A percentile compares a stretch with the other conserved stretches of the same genome.
Conservation (phyloP, 2,329 filamentous ascomycete genomes). For the Whalleya microplaca region DNA sequence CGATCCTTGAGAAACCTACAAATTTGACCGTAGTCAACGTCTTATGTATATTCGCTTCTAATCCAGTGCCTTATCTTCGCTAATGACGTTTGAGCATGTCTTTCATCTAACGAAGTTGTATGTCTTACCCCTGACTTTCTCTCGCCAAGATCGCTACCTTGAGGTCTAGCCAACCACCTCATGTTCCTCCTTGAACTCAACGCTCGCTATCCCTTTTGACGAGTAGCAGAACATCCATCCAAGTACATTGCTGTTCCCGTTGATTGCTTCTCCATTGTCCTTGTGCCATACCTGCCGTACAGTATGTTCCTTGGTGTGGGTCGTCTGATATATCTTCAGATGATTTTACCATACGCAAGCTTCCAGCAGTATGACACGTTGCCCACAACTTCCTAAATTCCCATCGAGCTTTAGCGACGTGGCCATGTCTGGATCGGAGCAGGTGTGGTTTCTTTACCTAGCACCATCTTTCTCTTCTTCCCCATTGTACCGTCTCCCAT, state of each 20-base stretch:
- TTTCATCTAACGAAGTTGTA: neutral
- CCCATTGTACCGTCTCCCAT: neutral
- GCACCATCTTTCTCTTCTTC: neutral
- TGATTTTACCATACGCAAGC: neutral
- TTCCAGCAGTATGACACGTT: neutral
- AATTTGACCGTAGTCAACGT: too few relatives aligned
- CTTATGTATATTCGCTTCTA: too few relatives aligned
- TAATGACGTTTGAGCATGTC: too few relatives aligned
- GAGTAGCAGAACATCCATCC: neutral
- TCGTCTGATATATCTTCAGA: neutral
- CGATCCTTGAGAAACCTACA: too few relatives aligned
- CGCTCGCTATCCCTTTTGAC: neutral
- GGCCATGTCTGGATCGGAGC: neutral
- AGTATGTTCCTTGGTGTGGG: neutral
- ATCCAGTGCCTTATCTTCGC: too few relatives aligned
- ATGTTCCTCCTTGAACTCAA: neutral
- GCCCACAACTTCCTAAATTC: neutral
- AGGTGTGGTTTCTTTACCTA: neutral
- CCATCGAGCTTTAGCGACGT: neutral
- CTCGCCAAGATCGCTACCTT: too few relatives aligned
- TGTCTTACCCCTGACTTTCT: too few relatives aligned
- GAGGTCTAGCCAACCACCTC: neutral
- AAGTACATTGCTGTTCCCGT: neutral
- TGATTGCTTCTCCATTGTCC: neutral
- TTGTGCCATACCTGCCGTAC: neutral